Evolutionary conservation across 2,329 filamentous ascomycete genomes (phyloP), one percentile per base, ranked within the genome.

Genomic region (Lizonia empirigonia): DNA sequence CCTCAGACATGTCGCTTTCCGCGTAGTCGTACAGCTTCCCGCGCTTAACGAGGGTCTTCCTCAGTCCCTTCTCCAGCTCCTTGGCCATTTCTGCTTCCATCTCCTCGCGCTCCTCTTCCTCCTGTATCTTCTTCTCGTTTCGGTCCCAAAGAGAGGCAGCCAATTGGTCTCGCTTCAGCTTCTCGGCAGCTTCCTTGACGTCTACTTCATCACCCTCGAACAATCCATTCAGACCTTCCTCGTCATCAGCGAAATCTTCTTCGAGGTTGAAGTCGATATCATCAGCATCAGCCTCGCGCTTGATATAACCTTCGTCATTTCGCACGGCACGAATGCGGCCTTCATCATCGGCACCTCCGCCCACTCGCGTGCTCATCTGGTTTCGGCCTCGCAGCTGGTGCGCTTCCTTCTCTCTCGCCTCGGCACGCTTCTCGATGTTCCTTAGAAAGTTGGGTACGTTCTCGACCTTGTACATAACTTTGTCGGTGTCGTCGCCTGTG

Each of bases 21-120:
- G 93, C 88, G 67, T 96, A 96, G 56, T 94, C 89, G 59, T 85
- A 87, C 61, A 95, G 90, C 72, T 90, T 89, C 74, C 97, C 94
- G 44, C 90, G 84, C 75, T 89, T 93, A 62, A 88, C 86, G 9
- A 97, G 80, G 9, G 88, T 86, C 74, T 95, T 96, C 51, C 89
- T 86, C 5, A 91, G 82, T 36, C 83, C 80, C 72, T 93, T 95
- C 55, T 91, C 89, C 49, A 88, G 81, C 56, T 85, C 83, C 70
- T 86, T 89, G 55, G 85, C 79, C 53, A 85, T 80, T 50, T 89
- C 82, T 59, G 87, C 86, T 60, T 89, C 87, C 16, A 84, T 83
- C 69, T 87, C 79, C 65, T 85, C 83, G 61, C 83, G 77, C 62
- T 87, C 76, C 63, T 90, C 85, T 56, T 89, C 83, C 56, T 90